A percentile compares a stretch with the other conserved stretches of the same genome.
Conservation (phyloP, 73 alveolate species). For the Paramecium pentaurelia region DNA sequence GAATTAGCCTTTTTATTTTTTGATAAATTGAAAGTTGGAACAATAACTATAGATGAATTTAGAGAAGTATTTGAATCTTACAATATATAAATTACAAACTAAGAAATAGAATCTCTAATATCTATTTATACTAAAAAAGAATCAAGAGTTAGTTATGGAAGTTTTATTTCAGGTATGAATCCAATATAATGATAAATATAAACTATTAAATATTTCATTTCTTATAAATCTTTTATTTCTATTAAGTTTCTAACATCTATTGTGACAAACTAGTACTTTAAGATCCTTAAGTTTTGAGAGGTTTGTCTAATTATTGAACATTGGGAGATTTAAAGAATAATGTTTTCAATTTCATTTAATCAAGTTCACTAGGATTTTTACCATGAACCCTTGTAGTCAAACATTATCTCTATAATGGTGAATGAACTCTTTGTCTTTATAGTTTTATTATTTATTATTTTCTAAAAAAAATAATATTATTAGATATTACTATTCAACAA, state of each 20-base stretch:
- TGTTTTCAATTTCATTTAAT: background rate
- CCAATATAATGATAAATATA: slow-evolving; percentile 3
- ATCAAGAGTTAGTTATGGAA: background rate
- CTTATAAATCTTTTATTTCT: background rate
- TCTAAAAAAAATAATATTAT: background rate
- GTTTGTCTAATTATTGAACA: background rate
- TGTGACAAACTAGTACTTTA: background rate
- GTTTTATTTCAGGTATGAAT: slow-evolving; percentile 3
- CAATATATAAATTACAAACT: slow-evolving; percentile 8
- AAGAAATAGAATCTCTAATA: background rate
- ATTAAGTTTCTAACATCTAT: background rate
- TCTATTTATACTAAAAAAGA: background rate
- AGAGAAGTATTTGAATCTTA: slow-evolving; percentile 17
- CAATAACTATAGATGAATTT: slow-evolving; percentile 23
- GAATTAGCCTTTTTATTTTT: slow-evolving; percentile 17
- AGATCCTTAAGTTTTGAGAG: background rate
- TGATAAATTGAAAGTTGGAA: slow-evolving; percentile 17
- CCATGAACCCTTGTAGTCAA: background rate
- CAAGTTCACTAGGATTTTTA: slow-evolving; percentile 27
- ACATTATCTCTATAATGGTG: background rate
- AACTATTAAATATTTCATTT: background rate
- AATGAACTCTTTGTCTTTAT: background rate
- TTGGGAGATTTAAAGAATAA: slow-evolving; percentile 4
- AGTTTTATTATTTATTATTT: background rate
- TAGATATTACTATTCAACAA: background rate